Evolutionary conservation across 192 early-diverging fungal genomes (phyloP), one percentile per base, ranked within the genome.

Genomic region (Coemansia sp.): DNA sequence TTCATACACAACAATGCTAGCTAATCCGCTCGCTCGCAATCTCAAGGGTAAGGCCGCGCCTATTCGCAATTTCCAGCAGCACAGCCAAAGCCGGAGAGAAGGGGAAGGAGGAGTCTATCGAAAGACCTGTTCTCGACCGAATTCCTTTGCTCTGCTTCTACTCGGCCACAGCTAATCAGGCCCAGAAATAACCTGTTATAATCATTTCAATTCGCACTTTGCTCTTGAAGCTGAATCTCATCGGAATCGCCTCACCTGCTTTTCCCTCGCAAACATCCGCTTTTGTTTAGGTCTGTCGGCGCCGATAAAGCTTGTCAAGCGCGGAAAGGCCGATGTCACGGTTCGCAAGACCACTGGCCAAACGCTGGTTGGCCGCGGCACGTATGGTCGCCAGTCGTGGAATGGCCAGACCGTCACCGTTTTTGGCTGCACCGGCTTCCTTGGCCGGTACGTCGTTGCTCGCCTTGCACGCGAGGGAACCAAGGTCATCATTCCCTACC

Each of bases 371-470:
- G 78, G 74, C 24, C 82, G 85, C 35, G 90, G 90, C 59, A 61
- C 67, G 0, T 85, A 87, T 66, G 91, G 91, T 63, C 89, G 91
- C 50, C 89, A 89, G 57, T 88, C 91, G 36, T 84, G 85, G 60
- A 89, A 84, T 64, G 97, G 97, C 23, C 91, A 94, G 68, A 86
- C 86, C 22, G 91, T 91, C 27, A 98, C 97, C 14, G 95, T 97
- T 20, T 95, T 97, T 77, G 97, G 97, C 16, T 90, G 88, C 79
- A 96, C 92, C 52, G 96, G 96, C 27, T 97, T 98, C 79, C 82
- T 97, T 14, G 96, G 95, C 49, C 90, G 95, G 53, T 96, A 97
- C 69, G 70, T 98, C 39, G 91, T 97, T 36, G 90, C 90, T 68
- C 93, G 91, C 67, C 85, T 98, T 39, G 93, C 92, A 87, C 84